Base-by-base conservation (phyloP, 2,329 filamentous ascomycete species). In the Didymella keratinophila region DNA sequence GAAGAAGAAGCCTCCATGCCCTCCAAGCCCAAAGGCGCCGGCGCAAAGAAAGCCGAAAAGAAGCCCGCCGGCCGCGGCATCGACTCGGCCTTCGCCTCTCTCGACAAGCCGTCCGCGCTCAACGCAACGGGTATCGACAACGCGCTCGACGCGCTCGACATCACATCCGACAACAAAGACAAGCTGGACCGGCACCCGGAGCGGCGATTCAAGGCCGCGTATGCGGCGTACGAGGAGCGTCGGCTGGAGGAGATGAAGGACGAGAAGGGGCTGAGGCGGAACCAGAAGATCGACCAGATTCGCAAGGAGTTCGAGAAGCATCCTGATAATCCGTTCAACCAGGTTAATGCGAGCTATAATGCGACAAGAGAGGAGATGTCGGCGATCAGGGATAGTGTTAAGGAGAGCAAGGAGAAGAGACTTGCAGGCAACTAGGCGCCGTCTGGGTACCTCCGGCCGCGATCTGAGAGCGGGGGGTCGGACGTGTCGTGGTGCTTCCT, bases 281-380 rank as follows among this genome's bases (percentile, higher is more conserved):
- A 96, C 68, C 93, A 97, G 84, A 89, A 91, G 78, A 88, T 93
- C 71, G 90, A 94, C 63, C 84, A 89, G 72, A 91, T 96, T 66
- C 80, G 86, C 62, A 96, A 96, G 83, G 95, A 98, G 80, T 99
- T 98, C 77, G 90, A 96, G 78, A 96, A 92, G 83, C 91, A 90
- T 71, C 89, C 91, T 1, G 94, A 98, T 70, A 99, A 99, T 77
- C 95, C 95, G 14, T 95, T 96, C 80, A 97, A 97, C 80, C 92
- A 96, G 80, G 88, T 89, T 16, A 86, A 82, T 50, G 91, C 87
- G 2, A 78, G 82, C 3, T 96, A 92, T 79, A 91, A 99, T 78
- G 86, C 91, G 52, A 86, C 84, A 21, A 89, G 86, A 78, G 91
- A 92, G 4, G 94, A 99, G 70, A 71, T 97, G 43, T 82, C 82